A percentile compares a stretch with the other conserved stretches of the same genome.
phyloP scores from a whole-genome alignment of 1,284 basidiomycete genomes.

The Amylostereum areolatum region DNA sequence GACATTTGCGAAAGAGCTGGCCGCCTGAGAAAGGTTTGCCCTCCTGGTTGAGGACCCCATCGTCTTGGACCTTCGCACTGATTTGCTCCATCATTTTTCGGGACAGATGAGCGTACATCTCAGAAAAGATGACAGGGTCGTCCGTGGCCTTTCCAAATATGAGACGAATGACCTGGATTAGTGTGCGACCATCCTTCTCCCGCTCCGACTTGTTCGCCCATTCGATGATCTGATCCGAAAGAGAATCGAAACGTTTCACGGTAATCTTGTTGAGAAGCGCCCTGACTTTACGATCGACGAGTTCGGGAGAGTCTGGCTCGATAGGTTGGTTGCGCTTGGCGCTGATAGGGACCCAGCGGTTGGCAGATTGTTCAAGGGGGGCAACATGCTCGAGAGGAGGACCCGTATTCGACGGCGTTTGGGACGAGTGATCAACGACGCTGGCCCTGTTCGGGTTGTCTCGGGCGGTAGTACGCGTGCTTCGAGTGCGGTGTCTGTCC shows the following conservation, averaged over 20 bases:
- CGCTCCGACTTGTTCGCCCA: slow-evolving; percentile 92
- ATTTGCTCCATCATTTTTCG: slow-evolving; percentile 89
- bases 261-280: slow-evolving; percentile 92
- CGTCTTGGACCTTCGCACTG: slow-evolving; percentile 80
- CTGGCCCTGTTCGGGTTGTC: too few relatives aligned
- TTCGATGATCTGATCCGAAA: slow-evolving; percentile 84
- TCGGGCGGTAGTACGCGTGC: too few relatives aligned
- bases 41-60: slow-evolving; percentile 67
- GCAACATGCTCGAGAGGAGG: too few relatives aligned
- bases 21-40: slow-evolving; percentile 84
- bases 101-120: slow-evolving; percentile 94
- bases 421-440: too few relatives aligned
- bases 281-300: slow-evolving; percentile 92
- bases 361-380: too few relatives aligned
- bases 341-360: too few relatives aligned
- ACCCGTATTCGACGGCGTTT: too few relatives aligned
- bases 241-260: slow-evolving; percentile 92
- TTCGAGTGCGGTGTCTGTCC: too few relatives aligned
- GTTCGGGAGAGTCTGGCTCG: slow-evolving; percentile 67
- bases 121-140: slow-evolving; percentile 89
- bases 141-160: slow-evolving; percentile 96
- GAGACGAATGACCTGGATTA: slow-evolving; percentile 91
- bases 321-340: slow-evolving; percentile 30
- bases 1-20: slow-evolving; percentile 79
- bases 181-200: slow-evolving; percentile 87